These are phyloP conservation scores for Micromonas commoda DNA, from an alignment of 139 green algal species.

Conservation along the genomic window DNA sequence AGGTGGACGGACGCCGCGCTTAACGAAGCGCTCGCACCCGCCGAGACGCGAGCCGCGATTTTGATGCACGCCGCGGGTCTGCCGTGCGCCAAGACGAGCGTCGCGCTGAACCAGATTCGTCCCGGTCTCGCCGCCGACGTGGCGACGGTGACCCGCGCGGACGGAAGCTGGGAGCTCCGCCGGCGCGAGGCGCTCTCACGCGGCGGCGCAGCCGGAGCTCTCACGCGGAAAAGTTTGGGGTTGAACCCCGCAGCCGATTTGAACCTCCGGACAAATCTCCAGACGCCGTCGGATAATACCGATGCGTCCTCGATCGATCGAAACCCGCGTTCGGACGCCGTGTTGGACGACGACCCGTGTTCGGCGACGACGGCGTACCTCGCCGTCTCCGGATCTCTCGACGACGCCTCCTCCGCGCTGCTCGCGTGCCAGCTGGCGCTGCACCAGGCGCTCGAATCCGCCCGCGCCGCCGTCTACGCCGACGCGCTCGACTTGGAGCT, in stretches of 20 bases:
- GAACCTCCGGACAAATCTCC: too few species aligned
- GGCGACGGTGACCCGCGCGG: background rate
- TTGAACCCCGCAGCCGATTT: background rate
- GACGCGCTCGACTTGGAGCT: background rate
- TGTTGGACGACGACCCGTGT: too few species aligned
- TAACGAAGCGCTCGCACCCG: background rate
- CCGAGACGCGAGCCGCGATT: background rate
- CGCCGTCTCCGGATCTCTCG: background rate
- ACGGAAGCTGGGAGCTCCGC: background rate
- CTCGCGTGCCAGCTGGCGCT: background rate
- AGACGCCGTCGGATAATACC: too few species aligned
- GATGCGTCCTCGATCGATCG: too few species aligned
- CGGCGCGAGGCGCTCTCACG: background rate
- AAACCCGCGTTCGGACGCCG: too few species aligned
- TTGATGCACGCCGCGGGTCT: background rate
- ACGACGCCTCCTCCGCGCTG: background rate
- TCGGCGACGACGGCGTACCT: background rate
- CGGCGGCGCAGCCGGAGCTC: too few species aligned
- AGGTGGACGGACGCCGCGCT: background rate
- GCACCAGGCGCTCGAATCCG: background rate
- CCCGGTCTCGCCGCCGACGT: background rate
- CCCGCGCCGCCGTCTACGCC: background rate
- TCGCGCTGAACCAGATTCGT: background rate
- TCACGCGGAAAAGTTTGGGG: background rate
- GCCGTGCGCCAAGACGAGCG: background rate